These are phyloP conservation scores for Samsoniella hepiali DNA, from an alignment of 2,329 filamentous ascomycete species.

Conservation along the genomic window DNA sequence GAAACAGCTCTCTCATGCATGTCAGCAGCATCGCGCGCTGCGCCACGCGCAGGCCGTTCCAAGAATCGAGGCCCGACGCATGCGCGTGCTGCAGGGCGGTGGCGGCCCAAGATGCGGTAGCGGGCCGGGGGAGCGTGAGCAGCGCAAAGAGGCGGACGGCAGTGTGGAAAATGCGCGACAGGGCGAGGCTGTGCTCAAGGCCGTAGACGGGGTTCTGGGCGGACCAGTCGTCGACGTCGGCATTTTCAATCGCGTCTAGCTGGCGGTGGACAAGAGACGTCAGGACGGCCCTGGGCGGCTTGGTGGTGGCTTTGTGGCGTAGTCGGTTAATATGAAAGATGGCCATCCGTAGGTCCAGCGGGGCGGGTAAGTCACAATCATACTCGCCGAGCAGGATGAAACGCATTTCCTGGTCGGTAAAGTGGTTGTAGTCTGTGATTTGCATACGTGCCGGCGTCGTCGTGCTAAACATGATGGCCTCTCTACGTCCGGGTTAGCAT, in stretches of 20 bases:
- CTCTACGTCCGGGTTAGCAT: neutral
- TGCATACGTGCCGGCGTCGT: neutral
- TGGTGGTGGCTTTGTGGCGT: neutral
- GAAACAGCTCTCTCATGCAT: neutral
- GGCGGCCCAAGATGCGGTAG: neutral
- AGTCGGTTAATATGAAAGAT: neutral
- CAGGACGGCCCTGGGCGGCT: neutral
- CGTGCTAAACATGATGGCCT: conserved; percentile 5
- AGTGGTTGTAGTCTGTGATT: conserved; percentile 2
- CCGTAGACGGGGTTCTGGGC: neutral
- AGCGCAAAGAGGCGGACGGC: conserved; percentile 1
- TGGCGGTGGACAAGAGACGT: neutral
- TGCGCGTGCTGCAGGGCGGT: neutral
- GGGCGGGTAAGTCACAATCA: neutral
- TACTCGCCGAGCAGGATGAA: neutral
- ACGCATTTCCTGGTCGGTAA: neutral
- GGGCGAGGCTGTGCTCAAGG: neutral
- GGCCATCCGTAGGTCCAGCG: neutral
- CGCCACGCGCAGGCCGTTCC: neutral
- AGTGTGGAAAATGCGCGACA: neutral
- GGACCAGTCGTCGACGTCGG: neutral
- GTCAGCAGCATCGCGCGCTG: neutral
- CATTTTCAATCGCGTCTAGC: neutral
- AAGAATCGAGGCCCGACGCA: neutral
- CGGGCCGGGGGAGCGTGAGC: neutral